These are phyloP conservation scores for Fusarium musae DNA, from an alignment of 2,329 filamentous ascomycete species.

Conservation along the genomic window DNA sequence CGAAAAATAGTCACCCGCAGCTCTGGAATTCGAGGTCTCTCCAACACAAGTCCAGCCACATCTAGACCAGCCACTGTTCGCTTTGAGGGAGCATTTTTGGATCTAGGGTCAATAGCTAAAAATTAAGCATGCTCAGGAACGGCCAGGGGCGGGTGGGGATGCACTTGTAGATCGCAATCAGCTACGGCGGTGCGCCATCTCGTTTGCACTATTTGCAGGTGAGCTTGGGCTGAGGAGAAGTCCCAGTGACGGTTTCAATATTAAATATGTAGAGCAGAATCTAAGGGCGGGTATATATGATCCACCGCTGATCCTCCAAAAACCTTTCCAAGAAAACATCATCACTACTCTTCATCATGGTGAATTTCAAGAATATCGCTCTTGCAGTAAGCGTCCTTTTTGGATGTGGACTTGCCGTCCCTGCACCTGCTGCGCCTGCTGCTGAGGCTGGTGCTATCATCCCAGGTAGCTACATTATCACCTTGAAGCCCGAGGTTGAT, in stretches of 20 bases:
- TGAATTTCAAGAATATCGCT: constrained; percentile 1
- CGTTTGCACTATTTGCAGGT: not conserved
- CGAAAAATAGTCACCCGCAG: not conserved
- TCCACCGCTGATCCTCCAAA: not conserved
- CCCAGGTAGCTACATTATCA: constrained; percentile 65
- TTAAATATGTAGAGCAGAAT: not conserved
- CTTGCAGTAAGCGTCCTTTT: constrained; percentile 2
- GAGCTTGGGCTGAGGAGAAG: not conserved
- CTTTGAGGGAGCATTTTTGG: not conserved
- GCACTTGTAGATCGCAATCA: constrained; percentile 10
- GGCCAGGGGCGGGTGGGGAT: not conserved
- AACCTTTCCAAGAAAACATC: too few relatives aligned
- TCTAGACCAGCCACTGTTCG: not conserved
- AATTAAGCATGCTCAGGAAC: not conserved
- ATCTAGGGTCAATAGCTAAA: not conserved
- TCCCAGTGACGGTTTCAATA: not conserved
- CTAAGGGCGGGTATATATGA: not conserved
- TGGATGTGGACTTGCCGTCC: constrained; percentile 8
- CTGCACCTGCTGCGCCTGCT: not conserved
- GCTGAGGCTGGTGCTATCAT: constrained; percentile 34
- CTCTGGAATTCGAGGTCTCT: not conserved
- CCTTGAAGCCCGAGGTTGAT: constrained; percentile 60
- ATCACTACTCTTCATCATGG: not conserved
- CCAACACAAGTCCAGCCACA: not conserved
- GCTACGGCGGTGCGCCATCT: not conserved